These are phyloP conservation scores for Exophiala calicioides DNA, from an alignment of 2,329 filamentous ascomycete species.

Conservation along the genomic window DNA sequence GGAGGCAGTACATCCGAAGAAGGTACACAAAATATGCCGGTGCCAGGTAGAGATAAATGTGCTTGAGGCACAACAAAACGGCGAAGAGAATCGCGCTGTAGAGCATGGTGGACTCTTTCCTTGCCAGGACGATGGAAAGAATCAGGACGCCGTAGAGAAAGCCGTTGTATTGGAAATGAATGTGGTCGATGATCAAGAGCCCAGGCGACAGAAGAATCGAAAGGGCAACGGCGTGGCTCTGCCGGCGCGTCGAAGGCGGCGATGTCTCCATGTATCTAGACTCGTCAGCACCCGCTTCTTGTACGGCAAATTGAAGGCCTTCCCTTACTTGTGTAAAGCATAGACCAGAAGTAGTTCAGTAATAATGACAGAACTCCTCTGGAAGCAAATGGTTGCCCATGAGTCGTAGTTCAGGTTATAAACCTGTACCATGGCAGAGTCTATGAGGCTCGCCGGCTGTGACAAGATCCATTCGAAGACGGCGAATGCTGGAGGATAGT, in stretches of 20 bases:
- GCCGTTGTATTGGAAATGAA: conserved; percentile 99
- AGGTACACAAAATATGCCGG: conserved; percentile 95
- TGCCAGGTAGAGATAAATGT: conserved; percentile 95
- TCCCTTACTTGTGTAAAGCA: conserved; percentile 70
- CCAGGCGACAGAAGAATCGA: conserved; percentile 91
- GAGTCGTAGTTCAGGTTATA: conserved; percentile 82
- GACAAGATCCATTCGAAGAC: conserved; percentile 94
- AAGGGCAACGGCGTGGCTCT: conserved; percentile 81
- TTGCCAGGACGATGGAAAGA: conserved; percentile 79
- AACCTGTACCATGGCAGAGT: conserved; percentile 79
- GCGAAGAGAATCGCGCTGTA: conserved; percentile 82
- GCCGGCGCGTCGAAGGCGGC: conserved; percentile 64
- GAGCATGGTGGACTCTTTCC: conserved; percentile 72
- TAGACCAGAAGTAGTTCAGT: conserved; percentile 83
- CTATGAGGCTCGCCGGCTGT: conserved; percentile 72
- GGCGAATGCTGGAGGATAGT: conserved; percentile 98
- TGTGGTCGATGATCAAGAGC: conserved; percentile 94
- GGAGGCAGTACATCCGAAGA: conserved; percentile 84
- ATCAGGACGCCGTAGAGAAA: conserved; percentile 91
- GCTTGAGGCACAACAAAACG: conserved; percentile 85
- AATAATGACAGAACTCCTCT: conserved; percentile 80
- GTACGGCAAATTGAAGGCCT: conserved; percentile 1
- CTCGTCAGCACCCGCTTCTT: conserved; percentile 28
- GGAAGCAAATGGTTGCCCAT: conserved; percentile 93
- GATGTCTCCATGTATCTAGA: conserved; percentile 73